Conservation (phyloP, 371 early-diverging fungal species). For the Fennellomyces sp. region DNA sequence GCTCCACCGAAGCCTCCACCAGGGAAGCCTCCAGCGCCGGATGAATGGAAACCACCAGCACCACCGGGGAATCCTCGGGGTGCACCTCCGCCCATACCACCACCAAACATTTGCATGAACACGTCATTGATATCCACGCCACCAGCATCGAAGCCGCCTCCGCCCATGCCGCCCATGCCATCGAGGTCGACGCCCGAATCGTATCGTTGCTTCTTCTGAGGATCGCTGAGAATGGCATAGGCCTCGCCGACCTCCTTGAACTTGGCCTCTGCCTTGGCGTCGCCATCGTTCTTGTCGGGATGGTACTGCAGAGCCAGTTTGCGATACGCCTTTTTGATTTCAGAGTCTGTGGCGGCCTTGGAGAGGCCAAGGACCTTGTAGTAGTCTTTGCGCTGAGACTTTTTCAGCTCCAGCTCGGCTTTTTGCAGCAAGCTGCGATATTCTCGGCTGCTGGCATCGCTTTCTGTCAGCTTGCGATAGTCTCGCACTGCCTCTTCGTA, state of each 20-base stretch:
- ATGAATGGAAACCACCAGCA: constrained; percentile 22
- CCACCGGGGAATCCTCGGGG: constrained; percentile 33
- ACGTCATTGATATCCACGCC: constrained; percentile 66
- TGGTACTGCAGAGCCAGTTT: constrained; percentile 84
- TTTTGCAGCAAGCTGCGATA: constrained; percentile 63
- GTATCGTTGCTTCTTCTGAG: constrained; percentile 78
- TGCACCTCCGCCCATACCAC: constrained; percentile 42
- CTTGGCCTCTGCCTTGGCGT: constrained; percentile 69
- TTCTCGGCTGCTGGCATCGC: constrained; percentile 72
- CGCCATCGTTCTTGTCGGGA: constrained; percentile 81
- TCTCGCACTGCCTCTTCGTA: constrained; percentile 84
- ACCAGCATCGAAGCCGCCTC: constrained; percentile 53
- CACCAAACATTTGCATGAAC: constrained; percentile 68
- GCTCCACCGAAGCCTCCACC: constrained; percentile 26
- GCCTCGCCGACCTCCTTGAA: constrained; percentile 90
- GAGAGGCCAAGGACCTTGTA: constrained; percentile 91
- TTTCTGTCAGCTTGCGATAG: constrained; percentile 62
- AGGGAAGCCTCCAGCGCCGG: constrained; percentile 39
- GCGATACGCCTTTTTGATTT: constrained; percentile 94
- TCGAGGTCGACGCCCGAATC: constrained; percentile 84
- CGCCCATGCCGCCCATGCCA: constrained; percentile 55
- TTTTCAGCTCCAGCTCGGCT: constrained; percentile 75
- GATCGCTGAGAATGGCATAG: constrained; percentile 77
- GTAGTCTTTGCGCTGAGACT: constrained; percentile 87
- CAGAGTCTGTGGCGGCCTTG: constrained; percentile 77